phyloP scores from a whole-genome alignment of 805 yeast genomes.

The Suhomyces sp. region DNA sequence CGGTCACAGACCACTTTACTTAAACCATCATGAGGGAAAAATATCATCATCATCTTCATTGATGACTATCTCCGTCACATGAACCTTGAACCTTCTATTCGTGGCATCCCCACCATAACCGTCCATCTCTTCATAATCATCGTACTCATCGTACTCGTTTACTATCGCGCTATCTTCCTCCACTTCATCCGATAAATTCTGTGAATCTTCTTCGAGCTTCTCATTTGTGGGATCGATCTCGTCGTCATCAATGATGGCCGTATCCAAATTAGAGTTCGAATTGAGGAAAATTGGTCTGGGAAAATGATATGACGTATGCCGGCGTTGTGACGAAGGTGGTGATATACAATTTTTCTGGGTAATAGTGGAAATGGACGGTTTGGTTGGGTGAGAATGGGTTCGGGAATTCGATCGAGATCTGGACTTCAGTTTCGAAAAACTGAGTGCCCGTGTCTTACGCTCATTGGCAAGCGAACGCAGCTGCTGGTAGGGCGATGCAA shows the following conservation, averaged over 20 bases:
- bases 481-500: constrained; percentile 71
- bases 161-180: constrained; percentile 16
- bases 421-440: constrained; percentile 15
- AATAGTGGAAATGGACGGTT: neutral
- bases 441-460: constrained; percentile 25
- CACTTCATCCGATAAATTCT: constrained; percentile 9
- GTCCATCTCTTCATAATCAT: constrained; percentile 15
- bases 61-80: constrained; percentile 42
- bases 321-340: constrained; percentile 13
- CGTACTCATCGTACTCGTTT: constrained; percentile 21
- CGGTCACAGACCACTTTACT: too few species aligned
- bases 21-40: constrained; percentile 22
- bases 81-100: constrained; percentile 32
- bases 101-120: constrained; percentile 24
- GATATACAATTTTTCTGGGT: constrained; percentile 5
- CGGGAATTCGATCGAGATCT: constrained; percentile 7
- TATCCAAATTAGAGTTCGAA: constrained; percentile 10
- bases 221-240: constrained; percentile 4
- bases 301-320: constrained; percentile 32
- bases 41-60: constrained; percentile 33
- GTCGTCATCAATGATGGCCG: constrained; percentile 12
- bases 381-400: constrained; percentile 5
- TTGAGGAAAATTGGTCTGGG: constrained; percentile 20
- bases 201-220: neutral
- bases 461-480: constrained; percentile 37